Base-by-base conservation (phyloP, 768 basidiomycete species). In the Serendipita sp. region DNA sequence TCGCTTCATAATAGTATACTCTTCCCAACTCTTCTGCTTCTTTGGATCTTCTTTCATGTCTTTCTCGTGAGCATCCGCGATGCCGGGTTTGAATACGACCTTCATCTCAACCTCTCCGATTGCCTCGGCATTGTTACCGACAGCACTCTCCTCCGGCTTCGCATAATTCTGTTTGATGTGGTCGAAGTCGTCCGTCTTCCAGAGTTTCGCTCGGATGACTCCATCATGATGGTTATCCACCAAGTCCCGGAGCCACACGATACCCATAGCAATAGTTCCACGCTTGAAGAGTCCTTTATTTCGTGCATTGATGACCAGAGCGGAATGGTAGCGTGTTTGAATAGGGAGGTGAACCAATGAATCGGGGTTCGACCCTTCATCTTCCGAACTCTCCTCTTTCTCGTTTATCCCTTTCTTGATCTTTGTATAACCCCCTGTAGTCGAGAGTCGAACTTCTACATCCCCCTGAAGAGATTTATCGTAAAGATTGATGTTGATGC, bases 161-260 rank as follows among this genome's bases (percentile, higher is more conserved):
- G 55, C 27, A 55, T 64, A 64, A 50, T 64, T 64, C 34, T 64
- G 63, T 34, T 64, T 53, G 8, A 64, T 55, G 2, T 36, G 27
- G 34, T 34, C 31, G 43, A 52, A 34, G 3, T 64, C 33, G n/a
- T 53, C 16, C 13, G 63, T 27, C 16, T 55, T 36, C 63, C 63
- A 64, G 6, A 64, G 46, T 10, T 36, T 53, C n/a, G 52, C 63
- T 18, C 55, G 55, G 36, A 64, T 60, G 50, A 64, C 50, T 6
- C 33, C 33, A n/a, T 16, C 37, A 18, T 64, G 46, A 36, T 64
- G 46, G 23, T 64, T 64, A 27, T 64, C 63, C n/a, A 64, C 31
- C 18, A 64, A 37, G 40, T 64, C 63, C 16, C 63, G 63, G 5
- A 64, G 63, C 63, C 63, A 64, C 11, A 64, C 55, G 29, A 37